Percentiles rank a stretch among this genome's conserved stretches.
Conservation (phyloP, 306 rosid genomes). For the Vachellia collinsii region DNA sequence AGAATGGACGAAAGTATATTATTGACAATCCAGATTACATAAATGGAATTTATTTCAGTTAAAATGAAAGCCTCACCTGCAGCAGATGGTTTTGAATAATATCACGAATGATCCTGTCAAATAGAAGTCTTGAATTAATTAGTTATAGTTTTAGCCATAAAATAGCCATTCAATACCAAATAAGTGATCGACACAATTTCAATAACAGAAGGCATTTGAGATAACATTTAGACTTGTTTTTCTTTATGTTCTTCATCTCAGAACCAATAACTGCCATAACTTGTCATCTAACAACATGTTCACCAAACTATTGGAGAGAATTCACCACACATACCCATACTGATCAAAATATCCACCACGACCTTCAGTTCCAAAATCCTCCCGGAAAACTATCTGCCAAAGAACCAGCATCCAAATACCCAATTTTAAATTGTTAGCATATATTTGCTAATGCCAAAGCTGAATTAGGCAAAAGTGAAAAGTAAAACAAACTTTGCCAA, state of each 20-base stretch:
- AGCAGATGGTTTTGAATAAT: slow-evolving; percentile 95
- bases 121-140: slow-evolving; percentile 28
- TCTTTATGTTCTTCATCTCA: slow-evolving; percentile 26
- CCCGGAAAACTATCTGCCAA: slow-evolving; percentile 92
- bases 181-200: slow-evolving; percentile 14
- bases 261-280: slow-evolving; percentile 23
- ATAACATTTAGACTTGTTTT: slow-evolving; percentile 14
- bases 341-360: slow-evolving; percentile 99
- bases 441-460: slow-evolving; percentile 28
- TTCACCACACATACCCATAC: slow-evolving; percentile 70
- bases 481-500: not conserved
- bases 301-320: slow-evolving; percentile 12
- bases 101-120: slow-evolving; percentile 90
- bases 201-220: not conserved
- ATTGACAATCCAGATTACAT: slow-evolving; percentile 19
- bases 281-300: slow-evolving; percentile 14
- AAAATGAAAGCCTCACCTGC: slow-evolving; percentile 65
- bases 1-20: slow-evolving; percentile 8
- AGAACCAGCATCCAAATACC: slow-evolving; percentile 30
- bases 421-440: slow-evolving; percentile 26
- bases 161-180: slow-evolving; percentile 23
- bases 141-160: slow-evolving; percentile 15
- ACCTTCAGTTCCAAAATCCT: slow-evolving; percentile 98
- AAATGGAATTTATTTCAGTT: slow-evolving; percentile 32
- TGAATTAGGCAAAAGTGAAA: slow-evolving; percentile 16